A percentile compares a stretch with the other conserved stretches of the same genome.
These are phyloP conservation scores for Penicillium bovifimosum DNA, from an alignment of 495 filamentous ascomycete species.

Conservation along the genomic window DNA sequence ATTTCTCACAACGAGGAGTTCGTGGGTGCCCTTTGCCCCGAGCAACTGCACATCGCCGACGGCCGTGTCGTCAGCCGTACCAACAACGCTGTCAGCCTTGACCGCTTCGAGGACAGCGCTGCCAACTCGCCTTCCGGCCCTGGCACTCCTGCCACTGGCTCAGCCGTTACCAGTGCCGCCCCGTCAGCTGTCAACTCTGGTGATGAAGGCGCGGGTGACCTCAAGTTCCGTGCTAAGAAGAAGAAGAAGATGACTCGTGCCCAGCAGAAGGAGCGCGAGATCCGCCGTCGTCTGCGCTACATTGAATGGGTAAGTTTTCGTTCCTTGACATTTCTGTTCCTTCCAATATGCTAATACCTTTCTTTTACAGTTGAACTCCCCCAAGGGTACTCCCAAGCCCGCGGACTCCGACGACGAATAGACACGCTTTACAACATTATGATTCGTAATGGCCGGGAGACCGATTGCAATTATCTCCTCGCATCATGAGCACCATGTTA, in stretches of 20 bases:
- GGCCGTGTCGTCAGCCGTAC: constrained; percentile 82
- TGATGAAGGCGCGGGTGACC: constrained; percentile 69
- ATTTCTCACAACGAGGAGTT: constrained; percentile 99
- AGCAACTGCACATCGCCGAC: constrained; percentile 90
- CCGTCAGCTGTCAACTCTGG: constrained; percentile 77
- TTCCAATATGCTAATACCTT: constrained; percentile 20
- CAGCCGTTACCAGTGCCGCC: constrained; percentile 53
- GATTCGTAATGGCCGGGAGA: constrained; percentile 18
- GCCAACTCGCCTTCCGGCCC: constrained; percentile 53
- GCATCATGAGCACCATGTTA: constrained; percentile 21
- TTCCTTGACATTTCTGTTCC: background rate
- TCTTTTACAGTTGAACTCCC: constrained; percentile 35
- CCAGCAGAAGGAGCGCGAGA: constrained; percentile 90
- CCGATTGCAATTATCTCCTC: constrained; percentile 14
- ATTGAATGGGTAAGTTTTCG: constrained; percentile 72
- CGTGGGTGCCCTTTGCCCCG: constrained; percentile 85
- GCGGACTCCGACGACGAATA: constrained; percentile 76
- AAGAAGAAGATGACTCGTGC: constrained; percentile 99
- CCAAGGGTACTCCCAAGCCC: constrained; percentile 74
- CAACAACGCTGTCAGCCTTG: constrained; percentile 60
- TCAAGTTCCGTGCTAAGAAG: constrained; percentile 92
- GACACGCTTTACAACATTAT: constrained; percentile 14
- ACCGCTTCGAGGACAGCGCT: constrained; percentile 81
- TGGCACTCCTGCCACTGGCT: constrained; percentile 48
- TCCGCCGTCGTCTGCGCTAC: constrained; percentile 79